Evolutionary conservation across 2,329 filamentous ascomycete genomes (phyloP).

Genomic region (Neopestalotiopsis clavispora): DNA sequence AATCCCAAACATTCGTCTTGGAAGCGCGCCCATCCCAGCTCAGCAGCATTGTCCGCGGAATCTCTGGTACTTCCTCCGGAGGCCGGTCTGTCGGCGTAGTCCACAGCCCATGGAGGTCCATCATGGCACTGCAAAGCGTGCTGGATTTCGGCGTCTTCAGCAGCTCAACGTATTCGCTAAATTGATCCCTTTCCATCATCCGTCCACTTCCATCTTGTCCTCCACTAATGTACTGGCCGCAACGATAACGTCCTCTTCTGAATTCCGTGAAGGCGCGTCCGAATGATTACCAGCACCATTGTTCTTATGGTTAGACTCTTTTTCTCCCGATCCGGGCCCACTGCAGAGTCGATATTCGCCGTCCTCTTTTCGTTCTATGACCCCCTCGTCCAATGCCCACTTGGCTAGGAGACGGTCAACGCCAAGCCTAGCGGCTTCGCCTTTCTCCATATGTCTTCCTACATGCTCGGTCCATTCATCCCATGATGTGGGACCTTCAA

Average conservation of each 20-base stretch:
- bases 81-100: neutral
- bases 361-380: slow-evolving; percentile 62
- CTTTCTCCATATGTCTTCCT: slow-evolving; percentile 84
- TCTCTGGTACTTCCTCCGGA: neutral
- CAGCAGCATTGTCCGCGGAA: neutral
- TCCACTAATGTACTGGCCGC: slow-evolving; percentile 40
- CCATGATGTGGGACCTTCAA: slow-evolving; percentile 78
- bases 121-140: neutral
- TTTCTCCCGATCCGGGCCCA: slow-evolving; percentile 41
- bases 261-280: slow-evolving; percentile 32
- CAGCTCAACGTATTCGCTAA: neutral
- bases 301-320: slow-evolving; percentile 28
- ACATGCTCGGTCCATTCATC: slow-evolving; percentile 93
- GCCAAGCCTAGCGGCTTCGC: slow-evolving; percentile 60
- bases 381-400: slow-evolving; percentile 68
- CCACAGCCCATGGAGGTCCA: neutral
- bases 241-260: slow-evolving; percentile 38
- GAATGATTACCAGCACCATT: slow-evolving; percentile 33
- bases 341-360: slow-evolving; percentile 61
- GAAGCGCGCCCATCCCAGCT: neutral
- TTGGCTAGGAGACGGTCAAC: slow-evolving; percentile 62
- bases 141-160: neutral
- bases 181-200: slow-evolving; percentile 24
- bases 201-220: slow-evolving; percentile 41
- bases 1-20: neutral